Conservation (phyloP, 805 yeast genomes). For the Starmerella stigmatis region DNA sequence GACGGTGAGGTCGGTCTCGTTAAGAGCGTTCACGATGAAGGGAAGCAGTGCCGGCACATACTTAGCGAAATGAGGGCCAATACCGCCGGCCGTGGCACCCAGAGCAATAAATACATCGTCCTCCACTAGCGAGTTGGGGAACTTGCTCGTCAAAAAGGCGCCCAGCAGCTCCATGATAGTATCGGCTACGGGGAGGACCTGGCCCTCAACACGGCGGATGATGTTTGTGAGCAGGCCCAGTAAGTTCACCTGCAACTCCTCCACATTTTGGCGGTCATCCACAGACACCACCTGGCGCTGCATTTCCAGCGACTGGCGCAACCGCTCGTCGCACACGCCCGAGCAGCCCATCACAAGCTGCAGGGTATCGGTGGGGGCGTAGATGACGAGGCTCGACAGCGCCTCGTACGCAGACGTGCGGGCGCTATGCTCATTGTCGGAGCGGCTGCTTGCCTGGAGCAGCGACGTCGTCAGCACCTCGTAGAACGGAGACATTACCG, state of each 20-base stretch:
- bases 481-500: slow-evolving; percentile 67
- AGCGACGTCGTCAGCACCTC: slow-evolving; percentile 57
- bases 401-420: slow-evolving; percentile 98
- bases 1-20: slow-evolving; percentile 71
- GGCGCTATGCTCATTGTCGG: slow-evolving; percentile 75
- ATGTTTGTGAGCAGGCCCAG: slow-evolving; percentile 70
- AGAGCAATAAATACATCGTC: slow-evolving; percentile 91
- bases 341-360: slow-evolving; percentile 64
- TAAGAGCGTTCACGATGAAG: slow-evolving; percentile 63
- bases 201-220: slow-evolving; percentile 62
- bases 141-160: slow-evolving; percentile 53
- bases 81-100: slow-evolving; percentile 76
- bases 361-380: slow-evolving; percentile 60
- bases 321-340: slow-evolving; percentile 56
- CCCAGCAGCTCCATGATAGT: slow-evolving; percentile 74
- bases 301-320: slow-evolving; percentile 55
- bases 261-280: slow-evolving; percentile 69
- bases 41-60: slow-evolving; percentile 81
- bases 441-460: slow-evolving; percentile 54
- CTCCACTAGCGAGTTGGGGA: slow-evolving; percentile 68
- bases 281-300: slow-evolving; percentile 48
- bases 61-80: slow-evolving; percentile 57
- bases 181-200: slow-evolving; percentile 60
- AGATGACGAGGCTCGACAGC: slow-evolving; percentile 66
- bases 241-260: slow-evolving; percentile 74